Evolutionary conservation across 768 basidiomycete species (phyloP), one percentile per base, ranked within the genome.

Genomic region (Kwoniella botswanensis): DNA sequence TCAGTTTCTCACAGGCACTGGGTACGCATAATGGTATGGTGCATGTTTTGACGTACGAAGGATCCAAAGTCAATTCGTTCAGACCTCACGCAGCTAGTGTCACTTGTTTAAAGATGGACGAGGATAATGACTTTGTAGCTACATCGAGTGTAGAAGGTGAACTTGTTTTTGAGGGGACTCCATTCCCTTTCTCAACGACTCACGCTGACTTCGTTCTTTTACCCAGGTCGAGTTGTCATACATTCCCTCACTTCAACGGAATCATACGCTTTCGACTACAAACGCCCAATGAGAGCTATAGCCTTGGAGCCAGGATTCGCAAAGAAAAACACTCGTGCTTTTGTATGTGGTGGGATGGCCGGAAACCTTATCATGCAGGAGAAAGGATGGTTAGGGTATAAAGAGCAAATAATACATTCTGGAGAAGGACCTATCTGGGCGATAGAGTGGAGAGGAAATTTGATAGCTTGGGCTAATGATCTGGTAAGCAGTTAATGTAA

Each of bases 391-490:
- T 84, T 98, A 1, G 94, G 96, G 0, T 92, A 97, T 77, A 97
- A 93, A 78, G 94, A 96, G 82, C 92, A 90, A 0, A 83, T 90
- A 6, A 82, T 97, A 43, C 91, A 94, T 78, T 86, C 86, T 44
- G 92, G 91, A 4, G 97, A 98, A 84, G 97, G 96, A 12, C 93
- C 97, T 0, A 93, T 99, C 63, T 98, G 94, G 94, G 89, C 90
- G 63, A 89, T 90, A 11, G 88, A 91, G 68, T 98, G 97, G 97
- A 86, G 89, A 77, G 90, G 90, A 1, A 88, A 88, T 59, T 86
- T 97, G 41, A 93, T 98, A 74, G 94, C 94, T 0, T 99, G 97
- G 97, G 93, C 95, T 3, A 97, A 94, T 75, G 97, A 99, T 81
- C 76, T 89, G 54, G 93, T 94, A 72, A 79, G 90, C 82, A 15